phyloP scores from a whole-genome alignment of 1,139 yeast species.

The Pichia sp. region DNA sequence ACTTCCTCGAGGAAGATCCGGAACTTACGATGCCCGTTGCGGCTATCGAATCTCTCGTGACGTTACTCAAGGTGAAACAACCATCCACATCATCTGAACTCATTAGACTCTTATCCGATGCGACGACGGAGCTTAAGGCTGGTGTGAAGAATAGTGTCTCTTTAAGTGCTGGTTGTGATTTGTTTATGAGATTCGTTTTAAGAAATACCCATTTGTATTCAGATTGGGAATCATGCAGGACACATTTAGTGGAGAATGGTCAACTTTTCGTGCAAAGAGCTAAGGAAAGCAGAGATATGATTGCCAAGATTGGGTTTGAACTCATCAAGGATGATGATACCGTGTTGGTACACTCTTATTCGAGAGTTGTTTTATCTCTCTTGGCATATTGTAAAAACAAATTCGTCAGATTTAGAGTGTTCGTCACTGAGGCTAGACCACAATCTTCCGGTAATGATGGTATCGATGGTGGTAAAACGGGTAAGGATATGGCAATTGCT shows the following conservation, averaged over 20 bases:
- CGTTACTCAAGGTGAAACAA: constrained; percentile 70
- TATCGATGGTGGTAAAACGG: constrained; percentile 44
- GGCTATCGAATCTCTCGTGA: constrained; percentile 90
- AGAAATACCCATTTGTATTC: constrained; percentile 83
- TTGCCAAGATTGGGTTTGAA: constrained; percentile 82
- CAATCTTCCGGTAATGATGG: constrained; percentile 57
- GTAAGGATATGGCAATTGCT: constrained; percentile 64
- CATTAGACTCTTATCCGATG: constrained; percentile 70
- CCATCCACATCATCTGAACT: constrained; percentile 93
- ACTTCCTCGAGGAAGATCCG: constrained; percentile 75
- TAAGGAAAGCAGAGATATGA: constrained; percentile 78
- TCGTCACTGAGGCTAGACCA: constrained; percentile 91
- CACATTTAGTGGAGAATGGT: constrained; percentile 88
- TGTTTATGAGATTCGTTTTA: constrained; percentile 88
- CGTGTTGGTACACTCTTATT: constrained; percentile 83
- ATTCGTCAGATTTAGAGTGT: constrained; percentile 77
- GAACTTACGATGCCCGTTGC: constrained; percentile 99
- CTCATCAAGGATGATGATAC: constrained; percentile 92
- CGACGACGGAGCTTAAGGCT: constrained; percentile 64
- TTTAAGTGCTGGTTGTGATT: constrained; percentile 94
- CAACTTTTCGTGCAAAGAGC: constrained; percentile 89
- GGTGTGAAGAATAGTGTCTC: constrained; percentile 89
- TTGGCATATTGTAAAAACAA: constrained; percentile 68
- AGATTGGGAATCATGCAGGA: constrained; percentile 94
- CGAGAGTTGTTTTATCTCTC: constrained; percentile 81